Percentiles rank a stretch among this genome's conserved stretches.
Conservation (phyloP, 495 filamentous ascomycete genomes). For the Achaetomiella virescens region DNA sequence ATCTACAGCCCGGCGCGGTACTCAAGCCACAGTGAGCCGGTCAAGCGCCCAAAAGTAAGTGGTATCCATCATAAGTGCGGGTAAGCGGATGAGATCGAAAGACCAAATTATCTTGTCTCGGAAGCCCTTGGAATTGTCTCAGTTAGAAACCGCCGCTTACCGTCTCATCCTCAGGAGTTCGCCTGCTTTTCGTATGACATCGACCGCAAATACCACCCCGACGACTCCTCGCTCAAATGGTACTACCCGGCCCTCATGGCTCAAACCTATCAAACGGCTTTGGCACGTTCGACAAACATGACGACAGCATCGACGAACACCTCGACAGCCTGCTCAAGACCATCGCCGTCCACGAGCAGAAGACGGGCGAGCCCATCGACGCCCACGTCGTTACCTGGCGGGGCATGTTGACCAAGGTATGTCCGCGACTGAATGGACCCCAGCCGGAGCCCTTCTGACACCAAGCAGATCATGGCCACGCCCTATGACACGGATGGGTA, state of each 20-base stretch:
- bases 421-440: no score
- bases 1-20: constrained; percentile 60
- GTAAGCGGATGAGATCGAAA: no score
- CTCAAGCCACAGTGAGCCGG: constrained; percentile 49
- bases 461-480: constrained; percentile 68
- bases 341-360: constrained; percentile 64
- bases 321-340: constrained; percentile 76
- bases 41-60: constrained; percentile 61
- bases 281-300: constrained; percentile 74
- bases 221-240: constrained; percentile 72
- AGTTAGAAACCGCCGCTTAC: background rate
- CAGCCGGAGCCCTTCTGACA: background rate
- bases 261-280: constrained; percentile 72
- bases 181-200: constrained; percentile 87
- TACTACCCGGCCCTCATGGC: constrained; percentile 74
- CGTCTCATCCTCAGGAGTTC: constrained; percentile 57
- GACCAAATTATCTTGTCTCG: no score
- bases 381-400: constrained; percentile 88
- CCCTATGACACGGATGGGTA: constrained; percentile 82
- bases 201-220: constrained; percentile 66
- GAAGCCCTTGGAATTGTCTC: no score
- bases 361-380: constrained; percentile 57
- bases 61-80: background rate
- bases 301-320: constrained; percentile 79
- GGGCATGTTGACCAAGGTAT: constrained; percentile 97